Percentiles rank a stretch among this genome's conserved stretches.
Evolutionary conservation across 2,329 filamentous ascomycete species (phyloP).

Genomic region (Fusarium globosum): DNA sequence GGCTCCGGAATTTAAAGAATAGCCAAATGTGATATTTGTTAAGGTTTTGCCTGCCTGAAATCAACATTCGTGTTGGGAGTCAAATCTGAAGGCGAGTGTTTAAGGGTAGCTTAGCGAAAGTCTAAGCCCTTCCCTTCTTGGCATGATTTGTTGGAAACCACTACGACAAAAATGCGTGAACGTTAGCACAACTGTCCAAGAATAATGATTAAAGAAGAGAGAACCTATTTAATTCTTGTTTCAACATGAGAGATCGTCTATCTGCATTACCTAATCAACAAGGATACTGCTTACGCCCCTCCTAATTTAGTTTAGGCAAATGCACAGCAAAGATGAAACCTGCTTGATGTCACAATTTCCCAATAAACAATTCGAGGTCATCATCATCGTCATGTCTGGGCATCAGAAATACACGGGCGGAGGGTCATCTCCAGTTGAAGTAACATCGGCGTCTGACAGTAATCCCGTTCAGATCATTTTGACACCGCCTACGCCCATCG

Average conservation of each 20-base stretch:
- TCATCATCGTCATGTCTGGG: conserved; percentile 7
- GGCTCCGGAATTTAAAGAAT: no score
- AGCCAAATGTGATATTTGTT: not conserved
- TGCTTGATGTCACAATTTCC: not conserved
- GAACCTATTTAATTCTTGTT: no score
- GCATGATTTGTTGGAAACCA: not conserved
- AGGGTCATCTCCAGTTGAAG: not conserved
- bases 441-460: not conserved
- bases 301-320: not conserved
- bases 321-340: not conserved
- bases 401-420: not conserved
- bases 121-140: not conserved
- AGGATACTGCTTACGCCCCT: conserved; percentile 10
- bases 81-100: not conserved
- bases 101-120: not conserved
- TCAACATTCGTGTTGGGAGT: not conserved
- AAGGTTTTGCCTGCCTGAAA: not conserved
- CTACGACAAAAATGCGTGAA: not conserved
- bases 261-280: conserved; percentile 23
- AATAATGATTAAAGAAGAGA: not conserved
- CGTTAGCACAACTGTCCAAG: not conserved
- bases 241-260: not conserved
- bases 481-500: conserved; percentile 32
- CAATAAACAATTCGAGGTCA: not conserved
- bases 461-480: conserved; percentile 28